These are phyloP conservation scores for Lodderomyces metapsilosis DNA, from an alignment of 1,139 yeast genomes.

Conservation along the genomic window DNA sequence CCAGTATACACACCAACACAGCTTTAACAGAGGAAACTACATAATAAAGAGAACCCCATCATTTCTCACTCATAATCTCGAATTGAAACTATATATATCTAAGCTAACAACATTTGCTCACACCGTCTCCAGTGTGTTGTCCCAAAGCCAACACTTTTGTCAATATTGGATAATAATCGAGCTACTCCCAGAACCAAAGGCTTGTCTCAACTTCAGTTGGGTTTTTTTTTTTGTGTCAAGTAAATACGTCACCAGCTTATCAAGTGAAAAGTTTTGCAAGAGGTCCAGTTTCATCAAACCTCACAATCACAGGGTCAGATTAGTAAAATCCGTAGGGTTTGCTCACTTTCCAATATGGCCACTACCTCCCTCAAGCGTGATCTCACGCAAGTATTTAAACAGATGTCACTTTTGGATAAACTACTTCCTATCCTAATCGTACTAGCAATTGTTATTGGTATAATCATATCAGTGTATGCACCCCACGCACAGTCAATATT, in stretches of 20 bases:
- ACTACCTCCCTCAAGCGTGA: conserved; percentile 8
- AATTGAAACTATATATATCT: too few species aligned
- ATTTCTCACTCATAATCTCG: too few species aligned
- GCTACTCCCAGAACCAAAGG: neutral
- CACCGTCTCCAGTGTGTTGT: neutral
- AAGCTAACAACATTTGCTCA: neutral
- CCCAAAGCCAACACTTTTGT: neutral
- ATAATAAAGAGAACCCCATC: too few species aligned
- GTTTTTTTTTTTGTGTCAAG: neutral
- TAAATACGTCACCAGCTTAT: neutral
- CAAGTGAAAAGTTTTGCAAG: neutral
- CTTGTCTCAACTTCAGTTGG: neutral
- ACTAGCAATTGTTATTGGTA: conserved; percentile 28
- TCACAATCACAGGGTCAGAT: neutral
- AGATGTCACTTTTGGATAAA: conserved; percentile 23
- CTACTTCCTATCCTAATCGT: conserved; percentile 29
- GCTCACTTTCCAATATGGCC: neutral
- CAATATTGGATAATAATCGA: neutral
- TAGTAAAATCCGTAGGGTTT: neutral
- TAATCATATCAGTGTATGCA: conserved; percentile 31
- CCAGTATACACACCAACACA: too few species aligned
- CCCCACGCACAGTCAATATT: conserved; percentile 30
- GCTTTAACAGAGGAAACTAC: too few species aligned
- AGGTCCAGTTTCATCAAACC: neutral
- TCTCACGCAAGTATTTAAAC: conserved; percentile 7